A percentile compares a stretch with the other conserved stretches of the same genome.
Conservation (phyloP, 2,329 filamentous ascomycete species). For the Cladophialophora bantiana region DNA sequence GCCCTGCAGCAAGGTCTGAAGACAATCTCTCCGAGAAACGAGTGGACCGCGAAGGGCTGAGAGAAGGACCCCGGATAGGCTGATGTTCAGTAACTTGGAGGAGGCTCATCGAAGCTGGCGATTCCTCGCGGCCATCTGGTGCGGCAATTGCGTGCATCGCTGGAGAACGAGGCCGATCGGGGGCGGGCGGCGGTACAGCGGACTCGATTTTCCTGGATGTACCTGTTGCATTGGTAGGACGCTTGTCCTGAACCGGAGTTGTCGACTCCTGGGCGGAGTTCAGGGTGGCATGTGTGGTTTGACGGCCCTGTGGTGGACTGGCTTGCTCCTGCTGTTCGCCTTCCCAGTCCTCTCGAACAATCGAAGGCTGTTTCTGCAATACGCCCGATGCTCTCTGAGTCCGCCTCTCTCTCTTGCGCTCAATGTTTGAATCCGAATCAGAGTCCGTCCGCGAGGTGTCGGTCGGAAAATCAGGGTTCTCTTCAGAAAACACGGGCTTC, state of each 20-base stretch:
- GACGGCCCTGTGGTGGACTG: conserved; percentile 14
- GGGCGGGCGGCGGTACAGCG: conserved; percentile 10
- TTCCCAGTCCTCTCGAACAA: conserved; percentile 52
- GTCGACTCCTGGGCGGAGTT: not conserved
- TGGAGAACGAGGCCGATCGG: conserved; percentile 17
- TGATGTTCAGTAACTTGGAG: conserved; percentile 28
- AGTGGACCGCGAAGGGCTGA: conserved; percentile 63
- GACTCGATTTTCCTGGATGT: conserved; percentile 40
- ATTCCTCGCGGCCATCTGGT: conserved; percentile 12
- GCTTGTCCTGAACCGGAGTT: conserved; percentile 20
- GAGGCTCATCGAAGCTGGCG: conserved; percentile 11
- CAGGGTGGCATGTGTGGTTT: not conserved
- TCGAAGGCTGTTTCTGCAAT: conserved; percentile 49
- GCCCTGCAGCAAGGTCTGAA: conserved; percentile 55
- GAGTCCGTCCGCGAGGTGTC: conserved; percentile 38
- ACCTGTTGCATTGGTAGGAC: conserved; percentile 37
- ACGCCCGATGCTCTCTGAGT: conserved; percentile 41
- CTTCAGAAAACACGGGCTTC: conserved; percentile 22
- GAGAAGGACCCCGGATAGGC: conserved; percentile 46
- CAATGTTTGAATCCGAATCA: conserved; percentile 43
- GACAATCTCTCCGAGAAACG: conserved; percentile 63
- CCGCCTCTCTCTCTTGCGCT: conserved; percentile 37
- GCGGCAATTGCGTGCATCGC: conserved; percentile 9
- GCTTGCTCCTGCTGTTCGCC: conserved; percentile 46
- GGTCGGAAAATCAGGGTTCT: conserved; percentile 27